Base-by-base conservation (phyloP, 1,284 basidiomycete species). In the Malassezia vespertilionis region DNA sequence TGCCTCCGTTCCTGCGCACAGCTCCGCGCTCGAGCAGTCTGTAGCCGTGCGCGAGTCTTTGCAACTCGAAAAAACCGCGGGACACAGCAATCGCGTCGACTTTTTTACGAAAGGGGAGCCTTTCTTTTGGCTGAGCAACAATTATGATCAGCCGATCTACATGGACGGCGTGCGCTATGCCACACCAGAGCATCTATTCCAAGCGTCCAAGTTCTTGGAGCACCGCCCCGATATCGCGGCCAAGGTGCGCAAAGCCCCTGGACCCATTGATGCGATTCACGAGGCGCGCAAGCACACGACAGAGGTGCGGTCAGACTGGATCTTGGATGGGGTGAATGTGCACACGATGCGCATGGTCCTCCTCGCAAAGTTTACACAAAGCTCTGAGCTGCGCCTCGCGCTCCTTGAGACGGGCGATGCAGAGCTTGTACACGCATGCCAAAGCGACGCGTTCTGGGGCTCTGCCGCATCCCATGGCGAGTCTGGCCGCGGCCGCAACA, bases 401-500 rank as follows among this genome's bases (percentile, higher is more conserved):
- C 46, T 65, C 15, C 47, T 65, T 11, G 39, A 52, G 18, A 65
- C 62, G 17, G 59, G 53, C 1, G 54, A 57, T 14, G 36, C 55
- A 1, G 51, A 57, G 35, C 42, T 65, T 14, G 49, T 61, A 20
- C 43, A 61, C 24, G 59, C 49, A 2, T 54, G 42, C 10, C 62
- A 60, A 0, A 61, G 50, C 15, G 61, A 65, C 28, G 62, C 53
- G 5, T 65, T 65, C 27, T 65, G 62, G 62, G 60, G 60, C n/a
- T 40, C 42, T 0, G 54, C 46, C 5, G 44, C 48, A 3, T 6
- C 32, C 1, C 3, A 32, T n/a, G 15, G 36, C 14, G 21, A 35
- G n/a, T 27, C 38, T 14, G 52, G 53, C 5, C 32, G 44, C 4
- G 60, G 56, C 2, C 47, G 58, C 8, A 64, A 64, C 23, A 54